Percentiles rank a stretch among this genome's conserved stretches.
phyloP scores from a whole-genome alignment of 2,329 filamentous ascomycete genomes.

The Mollisiaceae sp. region DNA sequence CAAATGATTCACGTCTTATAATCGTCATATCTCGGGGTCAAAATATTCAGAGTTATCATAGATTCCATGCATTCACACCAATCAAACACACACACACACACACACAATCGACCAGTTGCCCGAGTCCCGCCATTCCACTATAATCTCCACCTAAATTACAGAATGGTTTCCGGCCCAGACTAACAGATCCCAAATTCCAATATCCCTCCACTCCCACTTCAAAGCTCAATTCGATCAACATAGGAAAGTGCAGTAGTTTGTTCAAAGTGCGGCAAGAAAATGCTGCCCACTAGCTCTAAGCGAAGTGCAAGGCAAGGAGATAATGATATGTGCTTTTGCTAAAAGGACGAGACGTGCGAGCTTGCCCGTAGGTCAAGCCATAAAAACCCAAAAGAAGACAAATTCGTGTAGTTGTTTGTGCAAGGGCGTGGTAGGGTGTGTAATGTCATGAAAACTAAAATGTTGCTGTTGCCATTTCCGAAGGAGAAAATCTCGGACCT shows the following conservation, averaged over 20 bases:
- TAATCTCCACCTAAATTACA: constrained; percentile 34
- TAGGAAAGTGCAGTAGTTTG: constrained; percentile 22
- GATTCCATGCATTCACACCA: constrained; percentile 23
- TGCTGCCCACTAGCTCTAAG: constrained; percentile 20
- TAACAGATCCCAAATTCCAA: constrained; percentile 6
- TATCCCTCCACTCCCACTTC: not conserved
- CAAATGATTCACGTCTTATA: not conserved
- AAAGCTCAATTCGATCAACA: constrained; percentile 17
- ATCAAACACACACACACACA: constrained; percentile 13
- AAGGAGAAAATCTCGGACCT: constrained; percentile 10
- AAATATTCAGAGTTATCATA: constrained; percentile 11
- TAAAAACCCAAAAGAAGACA: not conserved
- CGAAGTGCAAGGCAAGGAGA: constrained; percentile 8
- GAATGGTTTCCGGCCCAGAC: constrained; percentile 26
- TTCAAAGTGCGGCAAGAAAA: constrained; percentile 8
- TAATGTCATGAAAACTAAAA: constrained; percentile 1
- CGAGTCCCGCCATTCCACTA: constrained; percentile 18
- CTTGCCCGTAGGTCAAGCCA: constrained; percentile 7
- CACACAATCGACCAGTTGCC: constrained; percentile 4
- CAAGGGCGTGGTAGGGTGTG: constrained; percentile 8
- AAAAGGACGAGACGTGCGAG: constrained; percentile 10
- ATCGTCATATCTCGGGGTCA: not conserved
- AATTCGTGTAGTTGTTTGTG: constrained; percentile 17
- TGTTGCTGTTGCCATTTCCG: not conserved
- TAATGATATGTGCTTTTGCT: constrained; percentile 21